Conservation (phyloP, 257 asterid genomes). For the Ajuga chamaepitys region DNA sequence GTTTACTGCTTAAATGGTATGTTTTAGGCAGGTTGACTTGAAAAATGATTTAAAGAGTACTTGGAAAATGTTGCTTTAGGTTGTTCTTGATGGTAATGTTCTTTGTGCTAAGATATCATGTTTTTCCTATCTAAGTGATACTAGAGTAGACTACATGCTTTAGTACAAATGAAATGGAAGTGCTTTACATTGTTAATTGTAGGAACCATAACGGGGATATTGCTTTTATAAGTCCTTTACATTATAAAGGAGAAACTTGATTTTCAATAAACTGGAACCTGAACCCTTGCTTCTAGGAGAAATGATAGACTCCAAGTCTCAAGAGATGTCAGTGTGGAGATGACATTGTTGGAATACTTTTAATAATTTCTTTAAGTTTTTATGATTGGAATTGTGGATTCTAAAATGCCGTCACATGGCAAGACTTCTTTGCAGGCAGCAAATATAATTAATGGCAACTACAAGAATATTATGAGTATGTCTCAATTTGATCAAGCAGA, state of each 20-base stretch:
- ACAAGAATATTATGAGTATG: slow-evolving; percentile 94
- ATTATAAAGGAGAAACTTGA: neutral
- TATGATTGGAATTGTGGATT: too few relatives aligned
- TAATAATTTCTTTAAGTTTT: neutral
- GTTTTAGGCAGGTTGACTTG: slow-evolving; percentile 6
- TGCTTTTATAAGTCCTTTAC: too few relatives aligned
- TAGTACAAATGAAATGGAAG: too few relatives aligned
- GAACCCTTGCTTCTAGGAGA: neutral
- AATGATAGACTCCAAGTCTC: neutral
- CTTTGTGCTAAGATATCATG: too few relatives aligned
- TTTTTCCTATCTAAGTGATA: too few relatives aligned
- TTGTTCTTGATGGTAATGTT: slow-evolving; percentile 4
- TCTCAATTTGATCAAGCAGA: slow-evolving; percentile 89
- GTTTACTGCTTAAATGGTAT: slow-evolving; percentile 95
- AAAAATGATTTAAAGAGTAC: neutral
- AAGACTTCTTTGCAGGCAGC: slow-evolving; percentile 73
- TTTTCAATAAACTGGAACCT: neutral
- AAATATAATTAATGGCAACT: slow-evolving; percentile 78
- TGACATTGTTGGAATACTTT: neutral
- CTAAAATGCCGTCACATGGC: too few relatives aligned
- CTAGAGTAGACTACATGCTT: too few relatives aligned
- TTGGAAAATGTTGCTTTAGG: neutral
- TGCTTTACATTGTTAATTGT: too few relatives aligned
- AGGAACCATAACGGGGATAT: too few relatives aligned
- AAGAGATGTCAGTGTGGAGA: slow-evolving; percentile 2